A percentile compares a stretch with the other conserved stretches of the same genome.
Evolutionary conservation across 352 stramenopile genomes (phyloP).

Genomic region (Phytopythium mirpurense): DNA sequence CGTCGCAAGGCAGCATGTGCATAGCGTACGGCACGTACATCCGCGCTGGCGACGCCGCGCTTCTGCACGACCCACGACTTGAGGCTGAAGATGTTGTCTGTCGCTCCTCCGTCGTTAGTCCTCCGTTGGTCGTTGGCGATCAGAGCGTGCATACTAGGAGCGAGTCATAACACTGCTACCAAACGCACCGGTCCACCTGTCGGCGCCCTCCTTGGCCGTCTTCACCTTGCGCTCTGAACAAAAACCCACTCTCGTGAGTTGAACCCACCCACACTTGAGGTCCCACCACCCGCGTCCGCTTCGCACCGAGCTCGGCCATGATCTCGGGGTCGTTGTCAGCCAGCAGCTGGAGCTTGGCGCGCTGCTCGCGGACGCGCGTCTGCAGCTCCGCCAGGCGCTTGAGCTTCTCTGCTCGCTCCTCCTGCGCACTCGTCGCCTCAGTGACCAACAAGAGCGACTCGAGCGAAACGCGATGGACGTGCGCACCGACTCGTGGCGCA

Average conservation of each 20-base stretch:
- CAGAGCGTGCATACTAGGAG: not conserved
- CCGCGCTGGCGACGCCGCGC: constrained; percentile 47
- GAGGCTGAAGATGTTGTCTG: constrained; percentile 81
- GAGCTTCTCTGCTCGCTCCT: constrained; percentile 60
- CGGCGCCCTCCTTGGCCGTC: constrained; percentile 60
- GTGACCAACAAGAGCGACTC: not conserved
- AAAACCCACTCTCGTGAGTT: too few relatives aligned
- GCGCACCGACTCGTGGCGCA: constrained; percentile 56
- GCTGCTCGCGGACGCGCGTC: constrained; percentile 36
- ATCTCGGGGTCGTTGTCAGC: constrained; percentile 72
- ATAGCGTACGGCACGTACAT: constrained; percentile 44
- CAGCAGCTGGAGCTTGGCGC: constrained; percentile 53
- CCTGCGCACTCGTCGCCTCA: constrained; percentile 18
- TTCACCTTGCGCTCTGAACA: constrained; percentile 42
- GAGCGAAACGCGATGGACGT: not conserved
- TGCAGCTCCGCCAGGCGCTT: constrained; percentile 48
- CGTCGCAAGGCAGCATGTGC: too few relatives aligned
- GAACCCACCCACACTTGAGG: too few relatives aligned
- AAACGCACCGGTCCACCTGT: constrained; percentile 66
- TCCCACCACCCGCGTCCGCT: not conserved
- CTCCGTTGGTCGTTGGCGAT: not conserved
- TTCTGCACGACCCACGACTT: constrained; percentile 81
- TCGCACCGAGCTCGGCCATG: constrained; percentile 50
- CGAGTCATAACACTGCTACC: not conserved
- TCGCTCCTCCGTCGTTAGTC: too few relatives aligned